Conservation (phyloP, 2,329 filamentous ascomycete species). For the Neofusicoccum ribis region DNA sequence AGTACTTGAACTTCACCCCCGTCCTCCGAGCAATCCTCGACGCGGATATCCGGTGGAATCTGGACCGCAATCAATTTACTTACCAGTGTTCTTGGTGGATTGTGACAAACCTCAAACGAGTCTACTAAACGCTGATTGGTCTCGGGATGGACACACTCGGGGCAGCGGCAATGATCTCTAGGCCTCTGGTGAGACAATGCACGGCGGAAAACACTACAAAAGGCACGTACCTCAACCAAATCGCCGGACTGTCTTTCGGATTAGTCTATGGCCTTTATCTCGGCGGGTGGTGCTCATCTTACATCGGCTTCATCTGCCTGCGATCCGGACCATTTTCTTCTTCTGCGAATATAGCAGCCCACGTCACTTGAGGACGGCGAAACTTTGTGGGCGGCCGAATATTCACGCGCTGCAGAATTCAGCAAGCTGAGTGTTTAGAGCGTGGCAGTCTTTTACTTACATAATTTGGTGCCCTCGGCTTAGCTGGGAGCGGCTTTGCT, state of each 20-base stretch:
- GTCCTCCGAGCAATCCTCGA: slow-evolving; percentile 24
- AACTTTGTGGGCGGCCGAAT: too few relatives aligned
- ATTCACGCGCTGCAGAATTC: too few relatives aligned
- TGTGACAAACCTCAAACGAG: slow-evolving; percentile 61
- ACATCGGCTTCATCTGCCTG: neutral
- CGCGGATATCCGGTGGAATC: slow-evolving; percentile 33
- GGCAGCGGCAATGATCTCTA: slow-evolving; percentile 73
- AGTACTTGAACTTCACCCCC: slow-evolving; percentile 25
- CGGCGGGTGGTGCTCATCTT: neutral
- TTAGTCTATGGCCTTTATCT: neutral
- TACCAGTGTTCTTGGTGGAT: too few relatives aligned
- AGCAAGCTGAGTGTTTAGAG: too few relatives aligned
- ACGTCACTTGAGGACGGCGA: too few relatives aligned
- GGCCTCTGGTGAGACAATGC: neutral
- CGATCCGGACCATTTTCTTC: too few relatives aligned
- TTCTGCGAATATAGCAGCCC: too few relatives aligned
- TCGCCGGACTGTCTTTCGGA: neutral
- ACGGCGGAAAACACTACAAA: too few relatives aligned
- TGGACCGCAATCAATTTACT: slow-evolving; percentile 7
- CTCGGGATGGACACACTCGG: slow-evolving; percentile 65
- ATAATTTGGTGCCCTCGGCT: too few relatives aligned
- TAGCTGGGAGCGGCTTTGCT: too few relatives aligned
- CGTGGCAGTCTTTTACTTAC: too few relatives aligned
- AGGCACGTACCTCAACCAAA: slow-evolving; percentile 9
- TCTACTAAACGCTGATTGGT: slow-evolving; percentile 70